A percentile compares a stretch with the other conserved stretches of the same genome.
Conservation (phyloP, 2,329 filamentous ascomycete genomes). For the Lanzia echinophila region DNA sequence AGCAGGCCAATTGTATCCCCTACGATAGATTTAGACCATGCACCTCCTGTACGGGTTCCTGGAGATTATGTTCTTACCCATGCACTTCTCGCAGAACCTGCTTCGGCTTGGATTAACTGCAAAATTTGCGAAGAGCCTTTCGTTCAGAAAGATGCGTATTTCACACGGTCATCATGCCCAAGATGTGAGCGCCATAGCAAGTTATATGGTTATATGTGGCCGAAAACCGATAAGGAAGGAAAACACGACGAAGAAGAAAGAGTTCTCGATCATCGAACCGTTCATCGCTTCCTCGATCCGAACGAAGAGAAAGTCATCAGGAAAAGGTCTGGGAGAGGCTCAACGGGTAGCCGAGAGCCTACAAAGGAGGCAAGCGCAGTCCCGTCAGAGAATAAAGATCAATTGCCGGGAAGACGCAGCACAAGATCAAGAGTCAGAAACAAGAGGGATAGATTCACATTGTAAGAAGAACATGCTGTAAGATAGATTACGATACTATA, state of each 20-base stretch:
- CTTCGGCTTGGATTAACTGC: conserved; percentile 83
- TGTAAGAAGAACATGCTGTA: conserved; percentile 6
- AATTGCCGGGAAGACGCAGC: conserved; percentile 2
- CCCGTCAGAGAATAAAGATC: not conserved
- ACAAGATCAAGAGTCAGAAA: not conserved
- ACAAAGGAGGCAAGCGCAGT: conserved; percentile 20
- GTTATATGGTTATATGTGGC: conserved; percentile 91
- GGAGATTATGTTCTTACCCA: conserved; percentile 81
- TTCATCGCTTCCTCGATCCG: conserved; percentile 75
- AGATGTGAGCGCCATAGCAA: conserved; percentile 94
- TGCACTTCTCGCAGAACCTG: conserved; percentile 65
- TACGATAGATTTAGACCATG: conserved; percentile 22
- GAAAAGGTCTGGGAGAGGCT: conserved; percentile 17
- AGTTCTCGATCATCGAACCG: conserved; percentile 69
- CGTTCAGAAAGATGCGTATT: conserved; percentile 82
- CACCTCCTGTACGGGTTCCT: conserved; percentile 43
- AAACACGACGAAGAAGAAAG: conserved; percentile 64
- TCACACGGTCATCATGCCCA: conserved; percentile 77
- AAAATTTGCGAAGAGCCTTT: conserved; percentile 76
- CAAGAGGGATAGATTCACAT: conserved; percentile 4
- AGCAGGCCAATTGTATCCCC: conserved; percentile 13
- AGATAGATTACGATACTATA: not conserved
- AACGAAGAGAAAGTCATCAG: conserved; percentile 50
- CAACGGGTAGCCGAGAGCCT: conserved; percentile 18
- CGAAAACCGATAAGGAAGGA: conserved; percentile 81